phyloP scores from a whole-genome alignment of 768 basidiomycete species.

The Tulasnella calospora region DNA sequence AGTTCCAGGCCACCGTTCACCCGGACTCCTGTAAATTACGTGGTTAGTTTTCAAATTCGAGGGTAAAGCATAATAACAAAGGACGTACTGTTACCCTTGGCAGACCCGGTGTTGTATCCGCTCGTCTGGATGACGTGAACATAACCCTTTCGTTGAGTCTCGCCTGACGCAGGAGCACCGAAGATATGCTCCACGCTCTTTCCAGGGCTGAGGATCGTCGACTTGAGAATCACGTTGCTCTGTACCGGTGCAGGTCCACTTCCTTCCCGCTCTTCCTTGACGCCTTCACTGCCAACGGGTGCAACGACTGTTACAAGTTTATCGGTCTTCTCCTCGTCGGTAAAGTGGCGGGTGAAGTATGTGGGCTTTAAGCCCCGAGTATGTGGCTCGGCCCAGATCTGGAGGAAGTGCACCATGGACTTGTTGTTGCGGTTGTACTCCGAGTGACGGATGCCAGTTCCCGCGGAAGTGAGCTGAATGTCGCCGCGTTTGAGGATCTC shows the following conservation, averaged over 20 bases:
- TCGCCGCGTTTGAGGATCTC: slow-evolving; percentile 87
- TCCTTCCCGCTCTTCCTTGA: slow-evolving; percentile 57
- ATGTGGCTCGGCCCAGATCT: slow-evolving; percentile 62
- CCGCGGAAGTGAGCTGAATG: slow-evolving; percentile 85
- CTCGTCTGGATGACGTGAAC: slow-evolving; percentile 81
- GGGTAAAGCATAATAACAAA: background rate
- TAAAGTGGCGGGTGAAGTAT: slow-evolving; percentile 83
- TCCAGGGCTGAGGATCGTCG: slow-evolving; percentile 60
- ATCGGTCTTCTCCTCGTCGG: slow-evolving; percentile 75
- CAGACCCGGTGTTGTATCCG: slow-evolving; percentile 62
- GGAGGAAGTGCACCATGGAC: slow-evolving; percentile 52
- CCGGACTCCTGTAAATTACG: background rate
- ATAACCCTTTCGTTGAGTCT: slow-evolving; percentile 56
- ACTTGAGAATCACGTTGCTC: slow-evolving; percentile 62
- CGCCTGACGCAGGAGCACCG: slow-evolving; percentile 30
- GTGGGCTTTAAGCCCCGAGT: slow-evolving; percentile 53
- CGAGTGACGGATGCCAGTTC: slow-evolving; percentile 85
- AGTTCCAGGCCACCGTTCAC: slow-evolving; percentile 26
- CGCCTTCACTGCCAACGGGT: slow-evolving; percentile 56
- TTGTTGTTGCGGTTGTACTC: slow-evolving; percentile 51
- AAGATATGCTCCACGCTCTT: slow-evolving; percentile 53
- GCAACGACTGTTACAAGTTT: slow-evolving; percentile 72
- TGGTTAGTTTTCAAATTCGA: background rate
- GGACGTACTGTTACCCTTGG: slow-evolving; percentile 41
- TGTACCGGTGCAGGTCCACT: slow-evolving; percentile 78